These are phyloP conservation scores for Daldinia sp. DNA, from an alignment of 2,329 filamentous ascomycete genomes.

Conservation along the genomic window DNA sequence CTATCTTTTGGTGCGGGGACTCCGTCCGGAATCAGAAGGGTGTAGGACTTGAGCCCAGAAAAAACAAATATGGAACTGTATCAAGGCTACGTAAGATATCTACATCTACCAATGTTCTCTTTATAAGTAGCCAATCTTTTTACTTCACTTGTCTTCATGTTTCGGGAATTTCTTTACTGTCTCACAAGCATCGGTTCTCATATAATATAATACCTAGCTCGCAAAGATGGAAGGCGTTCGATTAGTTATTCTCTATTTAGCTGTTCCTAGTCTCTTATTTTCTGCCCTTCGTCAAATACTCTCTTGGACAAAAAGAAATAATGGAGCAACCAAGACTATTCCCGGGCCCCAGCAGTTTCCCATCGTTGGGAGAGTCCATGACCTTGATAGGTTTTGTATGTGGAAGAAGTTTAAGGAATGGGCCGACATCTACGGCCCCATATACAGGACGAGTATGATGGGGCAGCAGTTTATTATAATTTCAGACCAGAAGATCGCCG, in stretches of 20 bases:
- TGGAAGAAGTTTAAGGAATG: conserved; percentile 63
- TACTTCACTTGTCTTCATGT: not conserved
- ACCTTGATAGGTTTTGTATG: conserved; percentile 60
- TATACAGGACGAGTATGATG: conserved; percentile 52
- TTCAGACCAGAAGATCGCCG: conserved; percentile 62
- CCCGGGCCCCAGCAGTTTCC: conserved; percentile 63
- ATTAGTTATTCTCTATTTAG: conserved; percentile 59
- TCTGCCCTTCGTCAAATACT: conserved; percentile 57
- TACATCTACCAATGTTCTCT: not conserved
- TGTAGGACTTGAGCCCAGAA: not conserved
- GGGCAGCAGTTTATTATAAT: conserved; percentile 55
- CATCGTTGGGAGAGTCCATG: conserved; percentile 62
- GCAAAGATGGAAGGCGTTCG: conserved; percentile 56
- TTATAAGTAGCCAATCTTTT: conserved; percentile 16
- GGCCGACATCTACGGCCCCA: conserved; percentile 50
- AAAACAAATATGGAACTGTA: not conserved
- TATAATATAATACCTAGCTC: conserved; percentile 4
- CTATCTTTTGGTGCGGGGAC: not conserved
- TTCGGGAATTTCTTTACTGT: not conserved
- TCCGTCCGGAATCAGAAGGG: not conserved
- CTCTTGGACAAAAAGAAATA: conserved; percentile 51
- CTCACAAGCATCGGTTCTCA: not conserved
- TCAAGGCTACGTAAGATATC: not conserved
- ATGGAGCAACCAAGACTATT: conserved; percentile 51
- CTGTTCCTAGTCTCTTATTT: conserved; percentile 59